Percentiles rank a stretch among this genome's conserved stretches.
These are phyloP conservation scores for Magnaporthiopsis rhizophila DNA, from an alignment of 2,329 filamentous ascomycete species.

Conservation along the genomic window DNA sequence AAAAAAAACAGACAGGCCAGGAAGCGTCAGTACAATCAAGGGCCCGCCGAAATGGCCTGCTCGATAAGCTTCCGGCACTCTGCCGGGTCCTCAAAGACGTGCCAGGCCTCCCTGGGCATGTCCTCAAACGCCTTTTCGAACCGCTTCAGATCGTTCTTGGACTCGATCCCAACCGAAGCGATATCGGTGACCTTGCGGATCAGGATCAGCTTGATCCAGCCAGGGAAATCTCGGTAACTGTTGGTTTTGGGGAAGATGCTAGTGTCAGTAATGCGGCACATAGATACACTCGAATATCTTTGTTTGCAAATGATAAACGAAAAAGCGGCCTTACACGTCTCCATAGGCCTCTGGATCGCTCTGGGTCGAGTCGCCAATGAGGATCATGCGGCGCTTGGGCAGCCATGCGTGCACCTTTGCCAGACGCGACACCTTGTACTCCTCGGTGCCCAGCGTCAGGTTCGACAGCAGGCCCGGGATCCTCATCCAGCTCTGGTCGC, in stretches of 20 bases:
- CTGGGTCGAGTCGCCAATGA: constrained; percentile 86
- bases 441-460: constrained; percentile 71
- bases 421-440: constrained; percentile 80
- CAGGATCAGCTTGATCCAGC: constrained; percentile 76
- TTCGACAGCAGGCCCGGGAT: constrained; percentile 70
- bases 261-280: background rate
- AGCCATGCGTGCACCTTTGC: constrained; percentile 71
- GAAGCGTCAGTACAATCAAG: background rate
- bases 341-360: constrained; percentile 86
- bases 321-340: constrained; percentile 52
- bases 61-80: constrained; percentile 47
- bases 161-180: constrained; percentile 57
- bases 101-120: constrained; percentile 65
- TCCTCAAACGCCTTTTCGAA: constrained; percentile 79
- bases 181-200: constrained; percentile 79
- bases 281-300: background rate
- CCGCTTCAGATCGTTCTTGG: constrained; percentile 64
- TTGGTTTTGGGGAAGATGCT: constrained; percentile 8
- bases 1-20: background rate
- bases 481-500: constrained; percentile 81
- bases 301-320: background rate
- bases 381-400: constrained; percentile 70
- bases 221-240: constrained; percentile 55
- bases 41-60: constrained; percentile 14
- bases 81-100: constrained; percentile 69